Percentiles rank a stretch among this genome's conserved stretches.
These are phyloP conservation scores for Boletellus sp. DNA, from an alignment of 768 basidiomycete genomes.

Conservation along the genomic window DNA sequence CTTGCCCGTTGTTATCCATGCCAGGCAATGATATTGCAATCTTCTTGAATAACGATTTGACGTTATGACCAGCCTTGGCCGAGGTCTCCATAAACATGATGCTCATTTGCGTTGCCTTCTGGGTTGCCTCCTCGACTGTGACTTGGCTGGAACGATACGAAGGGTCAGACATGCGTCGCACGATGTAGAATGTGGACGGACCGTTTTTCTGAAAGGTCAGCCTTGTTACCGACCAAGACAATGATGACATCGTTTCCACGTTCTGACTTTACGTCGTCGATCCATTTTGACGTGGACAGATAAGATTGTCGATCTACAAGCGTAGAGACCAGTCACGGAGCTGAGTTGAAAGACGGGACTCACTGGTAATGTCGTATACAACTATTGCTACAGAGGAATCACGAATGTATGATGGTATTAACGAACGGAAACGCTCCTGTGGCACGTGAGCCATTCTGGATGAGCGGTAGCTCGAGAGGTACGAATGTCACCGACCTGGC, in stretches of 20 bases:
- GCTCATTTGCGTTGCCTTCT: constrained; percentile 82
- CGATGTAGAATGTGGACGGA: constrained; percentile 35
- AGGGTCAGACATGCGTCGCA: constrained; percentile 5
- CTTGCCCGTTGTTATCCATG: constrained; percentile 79
- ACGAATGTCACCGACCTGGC: constrained; percentile 55
- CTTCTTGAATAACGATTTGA: constrained; percentile 98
- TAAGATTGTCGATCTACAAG: constrained; percentile 90
- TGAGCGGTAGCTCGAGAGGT: constrained; percentile 1
- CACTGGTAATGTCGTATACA: constrained; percentile 98
- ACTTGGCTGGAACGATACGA: constrained; percentile 71
- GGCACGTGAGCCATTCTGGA: background rate
- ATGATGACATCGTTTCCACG: constrained; percentile 98
- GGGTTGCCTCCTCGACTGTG: constrained; percentile 95
- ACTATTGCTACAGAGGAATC: constrained; percentile 99
- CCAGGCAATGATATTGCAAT: constrained; percentile 98
- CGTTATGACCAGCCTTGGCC: constrained; percentile 98
- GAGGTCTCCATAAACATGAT: constrained; percentile 99
- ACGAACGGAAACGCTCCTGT: constrained; percentile 93
- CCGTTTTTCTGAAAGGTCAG: constrained; percentile 98
- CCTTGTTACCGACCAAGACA: constrained; percentile 98
- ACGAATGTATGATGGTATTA: constrained; percentile 98
- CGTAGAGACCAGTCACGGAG: constrained; percentile 1
- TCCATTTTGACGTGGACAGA: constrained; percentile 97
- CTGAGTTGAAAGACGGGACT: constrained; percentile 30
- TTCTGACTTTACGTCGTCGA: constrained; percentile 97